Evolutionary conservation across 2,329 filamentous ascomycete species (phyloP).

Genomic region (Mycogone perniciosa): DNA sequence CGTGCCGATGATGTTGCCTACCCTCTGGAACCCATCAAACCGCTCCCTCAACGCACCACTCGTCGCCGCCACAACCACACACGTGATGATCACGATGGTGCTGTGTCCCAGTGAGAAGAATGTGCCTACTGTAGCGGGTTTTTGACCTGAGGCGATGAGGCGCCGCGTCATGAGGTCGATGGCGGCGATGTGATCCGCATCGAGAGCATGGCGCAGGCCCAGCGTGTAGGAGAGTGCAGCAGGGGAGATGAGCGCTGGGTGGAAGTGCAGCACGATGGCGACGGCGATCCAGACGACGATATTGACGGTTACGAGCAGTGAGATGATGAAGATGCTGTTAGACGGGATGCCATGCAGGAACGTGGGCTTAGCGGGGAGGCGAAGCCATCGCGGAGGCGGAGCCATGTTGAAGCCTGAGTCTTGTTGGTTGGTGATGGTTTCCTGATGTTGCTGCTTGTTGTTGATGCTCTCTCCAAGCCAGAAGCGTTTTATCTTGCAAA

Average conservation of each 20-base stretch:
- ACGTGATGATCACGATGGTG: constrained; percentile 86
- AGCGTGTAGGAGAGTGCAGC: constrained; percentile 83
- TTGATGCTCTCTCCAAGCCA: no score
- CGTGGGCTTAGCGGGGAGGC: constrained; percentile 22
- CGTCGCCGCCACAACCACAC: constrained; percentile 85
- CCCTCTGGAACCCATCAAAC: constrained; percentile 71
- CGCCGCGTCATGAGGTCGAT: constrained; percentile 94
- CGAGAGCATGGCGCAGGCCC: constrained; percentile 87
- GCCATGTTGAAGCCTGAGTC: no score
- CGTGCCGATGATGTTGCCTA: constrained; percentile 86
- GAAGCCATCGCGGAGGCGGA: background rate
- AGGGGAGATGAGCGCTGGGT: constrained; percentile 63
- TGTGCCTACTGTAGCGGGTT: constrained; percentile 85
- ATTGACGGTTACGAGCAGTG: constrained; percentile 45
- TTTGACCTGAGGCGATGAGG: constrained; percentile 76
- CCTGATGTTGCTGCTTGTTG: background rate
- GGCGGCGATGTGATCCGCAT: constrained; percentile 82
- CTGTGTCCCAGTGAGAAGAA: constrained; percentile 93
- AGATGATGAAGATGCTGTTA: constrained; percentile 43
- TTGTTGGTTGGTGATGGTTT: background rate
- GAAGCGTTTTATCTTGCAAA: no score
- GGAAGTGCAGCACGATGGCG: constrained; percentile 46
- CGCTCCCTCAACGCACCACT: constrained; percentile 73
- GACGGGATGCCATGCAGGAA: constrained; percentile 27
- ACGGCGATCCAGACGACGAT: constrained; percentile 47